Evolutionary conservation across 768 basidiomycete species (phyloP).

Genomic region (Rhizopogon roseolus): DNA sequence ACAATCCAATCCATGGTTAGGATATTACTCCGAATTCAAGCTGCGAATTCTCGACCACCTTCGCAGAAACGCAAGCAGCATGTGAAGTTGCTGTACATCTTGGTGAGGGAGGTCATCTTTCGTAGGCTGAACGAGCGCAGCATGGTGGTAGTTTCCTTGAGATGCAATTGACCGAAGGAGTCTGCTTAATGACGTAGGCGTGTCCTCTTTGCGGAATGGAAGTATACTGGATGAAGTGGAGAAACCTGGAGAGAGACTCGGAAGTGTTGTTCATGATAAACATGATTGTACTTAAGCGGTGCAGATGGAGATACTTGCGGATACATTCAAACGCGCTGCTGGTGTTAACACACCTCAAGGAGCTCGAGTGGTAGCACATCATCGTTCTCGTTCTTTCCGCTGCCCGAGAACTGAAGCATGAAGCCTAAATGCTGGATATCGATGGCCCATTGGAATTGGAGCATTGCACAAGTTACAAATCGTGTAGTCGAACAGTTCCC

Average conservation of each 20-base stretch:
- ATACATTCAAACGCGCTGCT: not conserved
- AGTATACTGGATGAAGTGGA: not conserved
- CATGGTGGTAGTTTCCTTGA: not conserved
- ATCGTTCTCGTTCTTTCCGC: not conserved
- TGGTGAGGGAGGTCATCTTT: not conserved
- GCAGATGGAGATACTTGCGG: too few relatives aligned
- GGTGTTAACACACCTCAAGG: not conserved
- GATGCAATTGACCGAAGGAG: not conserved
- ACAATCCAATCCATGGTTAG: too few relatives aligned
- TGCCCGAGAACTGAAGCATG: too few relatives aligned
- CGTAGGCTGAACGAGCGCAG: not conserved
- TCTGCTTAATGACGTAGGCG: not conserved
- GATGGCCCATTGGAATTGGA: too few relatives aligned
- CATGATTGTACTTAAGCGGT: too few relatives aligned
- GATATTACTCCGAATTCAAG: conserved; percentile 5
- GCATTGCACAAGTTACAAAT: too few relatives aligned
- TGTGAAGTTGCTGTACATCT: not conserved
- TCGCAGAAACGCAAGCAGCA: conserved; percentile 16
- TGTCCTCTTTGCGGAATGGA: not conserved
- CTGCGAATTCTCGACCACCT: conserved; percentile 19
- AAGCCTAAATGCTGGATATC: too few relatives aligned
- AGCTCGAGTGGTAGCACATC: not conserved
- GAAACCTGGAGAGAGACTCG: too few relatives aligned
- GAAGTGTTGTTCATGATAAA: too few relatives aligned
- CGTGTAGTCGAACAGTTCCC: too few relatives aligned